Evolutionary conservation across 192 early-diverging fungal species (phyloP), one percentile per base, ranked within the genome.

Genomic region (Dissophora ornata): DNA sequence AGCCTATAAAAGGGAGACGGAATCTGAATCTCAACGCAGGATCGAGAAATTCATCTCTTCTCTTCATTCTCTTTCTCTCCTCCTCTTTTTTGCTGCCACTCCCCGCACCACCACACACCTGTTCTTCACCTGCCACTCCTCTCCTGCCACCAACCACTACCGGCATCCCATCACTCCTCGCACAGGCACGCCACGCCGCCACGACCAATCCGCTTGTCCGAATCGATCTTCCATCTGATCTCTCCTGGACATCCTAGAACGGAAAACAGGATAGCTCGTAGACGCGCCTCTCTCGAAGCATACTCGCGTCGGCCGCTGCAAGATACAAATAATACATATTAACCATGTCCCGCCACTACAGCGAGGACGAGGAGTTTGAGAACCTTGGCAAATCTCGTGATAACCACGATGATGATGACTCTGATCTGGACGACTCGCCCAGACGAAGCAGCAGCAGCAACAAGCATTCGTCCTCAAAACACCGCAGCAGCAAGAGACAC

Each of bases 341-440:
- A 10, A 56, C n/a, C 42, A 64, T 69, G 62, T 74, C 70, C 29
- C 71, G 61, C 44, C 59, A 70, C 42, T 61, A 50, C 56, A 80
- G 81, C 69, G 81, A 82, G 44, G 81, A 82, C 34, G 81, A 82
- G 15, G 73, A 77, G 53, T 77, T 54, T 24, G 73, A 77, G 47
- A 59, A 60, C 47, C 40, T 77, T 25, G 53, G 73, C 25, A 52
- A 54, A 24, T 56, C 73, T 9, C 63, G 45, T 21, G 53, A 67
- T 22, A 57, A 57, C 22, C 50, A 62, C 41, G 62, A 65, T 38
- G 51, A 53, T 21, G 56, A 69, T 9, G 73, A 77, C 40, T 77
- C 73, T 64, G 73, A 77, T 49, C 26, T 55, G 34, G 73, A 77
- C 15, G 63, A 67, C 6, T 49, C 52, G 25, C 59, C 54, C 36